phyloP scores from a whole-genome alignment of 2,329 filamentous ascomycete species.

The Phaeosphaeriaceae sp. region DNA sequence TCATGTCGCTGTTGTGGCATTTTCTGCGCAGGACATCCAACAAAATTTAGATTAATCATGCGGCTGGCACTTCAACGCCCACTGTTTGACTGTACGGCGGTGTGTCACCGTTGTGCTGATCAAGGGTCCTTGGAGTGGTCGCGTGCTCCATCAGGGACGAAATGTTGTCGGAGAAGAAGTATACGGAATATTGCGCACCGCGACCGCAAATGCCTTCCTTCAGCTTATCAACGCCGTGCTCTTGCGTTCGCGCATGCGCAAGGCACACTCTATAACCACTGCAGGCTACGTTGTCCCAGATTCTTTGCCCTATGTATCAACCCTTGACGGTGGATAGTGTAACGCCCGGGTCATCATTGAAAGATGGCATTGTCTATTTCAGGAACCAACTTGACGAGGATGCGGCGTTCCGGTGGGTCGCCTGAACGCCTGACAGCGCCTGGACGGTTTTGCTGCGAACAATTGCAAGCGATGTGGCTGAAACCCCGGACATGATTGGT shows the following conservation, averaged over 20 bases:
- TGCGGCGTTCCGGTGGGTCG: background rate
- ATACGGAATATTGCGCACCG: background rate
- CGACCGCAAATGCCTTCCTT: background rate
- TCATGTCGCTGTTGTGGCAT: too few species aligned
- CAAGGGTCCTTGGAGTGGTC: background rate
- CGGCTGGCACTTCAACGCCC: too few species aligned
- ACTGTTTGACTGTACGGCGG: background rate
- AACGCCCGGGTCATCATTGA: background rate
- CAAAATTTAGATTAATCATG: too few species aligned
- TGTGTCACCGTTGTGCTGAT: background rate
- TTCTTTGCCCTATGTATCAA: background rate
- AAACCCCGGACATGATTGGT: constrained; percentile 10
- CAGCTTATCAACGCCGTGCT: background rate
- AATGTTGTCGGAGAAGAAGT: background rate
- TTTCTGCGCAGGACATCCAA: too few species aligned
- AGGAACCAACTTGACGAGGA: constrained; percentile 2
- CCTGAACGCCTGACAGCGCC: constrained; percentile 2
- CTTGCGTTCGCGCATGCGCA: background rate
- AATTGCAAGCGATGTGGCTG: constrained; percentile 18
- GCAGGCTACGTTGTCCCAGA: background rate
- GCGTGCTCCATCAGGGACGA: background rate
- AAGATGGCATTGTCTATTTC: constrained; percentile 3
- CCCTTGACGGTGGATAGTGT: background rate
- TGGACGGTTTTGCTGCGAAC: background rate
- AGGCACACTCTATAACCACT: background rate